Percentiles rank a stretch among this genome's conserved stretches.
phyloP scores from a whole-genome alignment of 140 eudicot species.

The Cichorium intybus region DNA sequence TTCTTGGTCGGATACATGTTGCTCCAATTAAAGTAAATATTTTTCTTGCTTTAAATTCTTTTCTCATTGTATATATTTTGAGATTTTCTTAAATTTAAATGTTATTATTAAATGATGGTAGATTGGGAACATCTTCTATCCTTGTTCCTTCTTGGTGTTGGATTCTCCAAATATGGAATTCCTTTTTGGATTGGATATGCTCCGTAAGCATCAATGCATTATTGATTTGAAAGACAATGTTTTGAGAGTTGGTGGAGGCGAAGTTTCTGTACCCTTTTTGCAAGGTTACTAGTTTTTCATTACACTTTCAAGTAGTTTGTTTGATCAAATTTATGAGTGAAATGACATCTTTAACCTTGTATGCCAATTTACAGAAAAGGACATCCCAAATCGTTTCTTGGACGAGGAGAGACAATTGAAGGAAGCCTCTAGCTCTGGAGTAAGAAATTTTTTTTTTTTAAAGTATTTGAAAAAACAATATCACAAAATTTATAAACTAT shows the following conservation, averaged over 20 bases:
- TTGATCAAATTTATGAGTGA: background rate
- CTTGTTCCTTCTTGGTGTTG: constrained; percentile 87
- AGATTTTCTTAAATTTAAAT: background rate
- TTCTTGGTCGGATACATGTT: constrained; percentile 94
- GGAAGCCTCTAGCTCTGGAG: constrained; percentile 94
- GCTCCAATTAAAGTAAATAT: constrained; percentile 94
- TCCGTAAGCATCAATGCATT: constrained; percentile 91
- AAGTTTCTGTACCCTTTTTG: constrained; percentile 92
- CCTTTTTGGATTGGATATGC: constrained; percentile 97
- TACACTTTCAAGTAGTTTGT: background rate
- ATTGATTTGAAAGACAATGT: constrained; percentile 96
- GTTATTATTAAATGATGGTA: constrained; percentile 24
- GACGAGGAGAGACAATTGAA: constrained; percentile 74
- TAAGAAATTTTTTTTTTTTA: constrained; percentile 30
- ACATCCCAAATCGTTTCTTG: constrained; percentile 72
- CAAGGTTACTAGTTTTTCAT: constrained; percentile 40
- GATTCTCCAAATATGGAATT: constrained; percentile 98
- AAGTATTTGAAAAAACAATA: too few species aligned
- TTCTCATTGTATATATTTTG: background rate
- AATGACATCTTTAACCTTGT: constrained; percentile 1
- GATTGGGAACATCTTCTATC: constrained; percentile 86
- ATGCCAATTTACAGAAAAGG: constrained; percentile 61
- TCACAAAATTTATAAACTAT: background rate
- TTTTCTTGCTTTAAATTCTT: background rate
- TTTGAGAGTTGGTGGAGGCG: constrained; percentile 97